A percentile compares a stretch with the other conserved stretches of the same genome.
Conservation (phyloP, 225 moss, liverwort and hornwort species). For the Sphagnum contortum region DNA sequence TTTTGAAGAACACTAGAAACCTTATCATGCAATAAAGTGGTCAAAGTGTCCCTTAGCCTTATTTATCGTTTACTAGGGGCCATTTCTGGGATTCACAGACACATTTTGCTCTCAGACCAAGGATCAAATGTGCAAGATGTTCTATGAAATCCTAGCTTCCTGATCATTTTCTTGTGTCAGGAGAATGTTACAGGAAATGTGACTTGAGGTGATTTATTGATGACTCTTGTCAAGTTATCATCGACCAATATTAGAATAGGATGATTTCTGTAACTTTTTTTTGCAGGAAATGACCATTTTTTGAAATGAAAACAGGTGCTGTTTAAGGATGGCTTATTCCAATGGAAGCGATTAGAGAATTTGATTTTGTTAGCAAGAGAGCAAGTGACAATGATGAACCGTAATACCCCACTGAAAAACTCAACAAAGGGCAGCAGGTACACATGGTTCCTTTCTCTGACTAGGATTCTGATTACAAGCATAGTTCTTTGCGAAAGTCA, state of each 20-base stretch:
- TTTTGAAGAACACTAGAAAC: no score
- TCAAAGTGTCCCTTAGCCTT: no score
- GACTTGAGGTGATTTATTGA: no score
- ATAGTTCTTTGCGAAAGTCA: no score
- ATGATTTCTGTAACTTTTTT: not conserved
- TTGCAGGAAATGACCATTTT: not conserved
- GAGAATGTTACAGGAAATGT: not conserved
- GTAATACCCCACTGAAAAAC: slow-evolving; percentile 54
- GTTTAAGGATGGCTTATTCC: slow-evolving; percentile 91
- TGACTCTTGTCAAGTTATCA: no score
- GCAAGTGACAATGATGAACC: slow-evolving; percentile 85
- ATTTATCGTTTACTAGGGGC: no score
- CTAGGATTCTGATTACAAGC: not conserved
- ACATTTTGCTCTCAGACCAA: no score
- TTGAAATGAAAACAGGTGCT: slow-evolving; percentile 35
- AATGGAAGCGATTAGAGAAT: slow-evolving; percentile 95
- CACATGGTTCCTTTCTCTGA: slow-evolving; percentile 1
- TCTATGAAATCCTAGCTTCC: no score
- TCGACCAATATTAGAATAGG: not conserved
- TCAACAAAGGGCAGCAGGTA: slow-evolving; percentile 38
- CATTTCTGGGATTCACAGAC: no score
- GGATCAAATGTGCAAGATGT: no score
- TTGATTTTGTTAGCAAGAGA: slow-evolving; percentile 88
- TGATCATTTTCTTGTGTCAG: not conserved
- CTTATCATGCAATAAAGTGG: not conserved